Evolutionary conservation across 176 grass and related monocot genomes (phyloP).

Genomic region (Bolboschoenus planiculmis): DNA sequence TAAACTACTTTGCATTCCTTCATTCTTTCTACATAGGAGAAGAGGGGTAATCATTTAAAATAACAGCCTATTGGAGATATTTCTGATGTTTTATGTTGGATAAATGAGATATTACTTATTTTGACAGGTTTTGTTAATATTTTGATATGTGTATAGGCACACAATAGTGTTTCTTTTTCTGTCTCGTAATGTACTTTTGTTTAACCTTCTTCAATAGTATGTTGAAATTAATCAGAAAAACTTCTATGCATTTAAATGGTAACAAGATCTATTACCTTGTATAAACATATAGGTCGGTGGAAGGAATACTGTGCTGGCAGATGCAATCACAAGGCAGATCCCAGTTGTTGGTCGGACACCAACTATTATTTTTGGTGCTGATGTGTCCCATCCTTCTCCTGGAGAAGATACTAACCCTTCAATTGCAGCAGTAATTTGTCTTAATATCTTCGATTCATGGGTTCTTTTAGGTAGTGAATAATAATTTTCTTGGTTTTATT

Average conservation of each 20-base stretch:
- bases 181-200: not conserved
- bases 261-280: no score
- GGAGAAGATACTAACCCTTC: constrained; percentile 49
- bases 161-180: not conserved
- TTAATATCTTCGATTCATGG: not conserved
- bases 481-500: not conserved
- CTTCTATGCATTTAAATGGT: not conserved
- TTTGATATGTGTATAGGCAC: not conserved
- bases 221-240: not conserved
- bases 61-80: no score
- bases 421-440: constrained; percentile 38
- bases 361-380: constrained; percentile 58
- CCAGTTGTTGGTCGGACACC: constrained; percentile 37
- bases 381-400: constrained; percentile 50
- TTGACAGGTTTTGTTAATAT: not conserved
- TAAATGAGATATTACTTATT: not conserved
- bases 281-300: constrained; percentile 66
- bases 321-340: constrained; percentile 35
- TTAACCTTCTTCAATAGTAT: not conserved
- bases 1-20: not conserved
- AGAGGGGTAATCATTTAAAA: not conserved
- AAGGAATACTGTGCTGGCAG: constrained; percentile 48
- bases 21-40: not conserved
- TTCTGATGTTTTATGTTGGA: not conserved
- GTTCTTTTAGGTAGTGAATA: not conserved